A percentile compares a stretch with the other conserved stretches of the same genome.
phyloP scores from a whole-genome alignment of 345 rosid species.

The Moricandia moricandioides region DNA sequence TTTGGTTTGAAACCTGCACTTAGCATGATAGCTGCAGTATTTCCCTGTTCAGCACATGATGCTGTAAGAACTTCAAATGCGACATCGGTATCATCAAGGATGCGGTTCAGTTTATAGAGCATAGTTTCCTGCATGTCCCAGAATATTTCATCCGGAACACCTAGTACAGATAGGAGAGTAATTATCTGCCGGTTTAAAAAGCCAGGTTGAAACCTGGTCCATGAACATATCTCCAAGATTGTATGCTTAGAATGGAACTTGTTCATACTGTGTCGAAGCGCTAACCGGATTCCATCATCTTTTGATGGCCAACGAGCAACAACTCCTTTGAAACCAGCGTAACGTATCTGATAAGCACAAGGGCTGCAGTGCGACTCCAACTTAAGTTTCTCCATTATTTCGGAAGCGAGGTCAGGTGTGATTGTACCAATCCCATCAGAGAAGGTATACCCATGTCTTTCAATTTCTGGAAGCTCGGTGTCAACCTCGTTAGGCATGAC shows the following conservation, averaged over 20 bases:
- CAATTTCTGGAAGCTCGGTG: constrained; percentile 51
- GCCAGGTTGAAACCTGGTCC: constrained; percentile 94
- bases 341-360: constrained; percentile 87
- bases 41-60: constrained; percentile 75
- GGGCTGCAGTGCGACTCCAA: constrained; percentile 54
- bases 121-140: constrained; percentile 72
- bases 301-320: constrained; percentile 88
- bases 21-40: constrained; percentile 83
- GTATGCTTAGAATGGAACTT: constrained; percentile 70
- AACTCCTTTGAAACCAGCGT: constrained; percentile 87
- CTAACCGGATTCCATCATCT: constrained; percentile 57
- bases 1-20: constrained; percentile 85
- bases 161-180: constrained; percentile 59
- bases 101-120: constrained; percentile 59
- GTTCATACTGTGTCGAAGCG: constrained; percentile 68
- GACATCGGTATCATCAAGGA: constrained; percentile 61
- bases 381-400: constrained; percentile 68
- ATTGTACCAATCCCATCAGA: constrained; percentile 90
- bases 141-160: constrained; percentile 66
- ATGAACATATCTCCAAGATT: constrained; percentile 74
- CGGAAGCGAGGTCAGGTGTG: constrained; percentile 74
- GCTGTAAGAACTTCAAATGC: constrained; percentile 83
- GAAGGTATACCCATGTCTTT: constrained; percentile 59
- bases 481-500: constrained; percentile 57
- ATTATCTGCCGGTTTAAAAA: constrained; percentile 89